Percentiles rank a stretch among this genome's conserved stretches.
Conservation (phyloP, 2,329 filamentous ascomycete species). For the Coleophoma eucalyptorum region DNA sequence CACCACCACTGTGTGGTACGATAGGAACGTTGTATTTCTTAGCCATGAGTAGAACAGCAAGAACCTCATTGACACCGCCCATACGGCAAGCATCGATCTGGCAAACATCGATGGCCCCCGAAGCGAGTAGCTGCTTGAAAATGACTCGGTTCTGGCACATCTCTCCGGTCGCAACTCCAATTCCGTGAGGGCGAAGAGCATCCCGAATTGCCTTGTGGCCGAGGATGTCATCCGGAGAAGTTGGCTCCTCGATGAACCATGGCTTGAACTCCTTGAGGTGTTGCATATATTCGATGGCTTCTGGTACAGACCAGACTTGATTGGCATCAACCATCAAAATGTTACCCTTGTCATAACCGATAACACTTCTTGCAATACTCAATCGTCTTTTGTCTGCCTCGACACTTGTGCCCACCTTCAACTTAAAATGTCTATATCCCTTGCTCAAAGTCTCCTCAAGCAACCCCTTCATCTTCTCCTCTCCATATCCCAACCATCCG, state of each 20-base stretch:
- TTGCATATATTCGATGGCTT: constrained; percentile 82
- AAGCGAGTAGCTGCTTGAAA: constrained; percentile 83
- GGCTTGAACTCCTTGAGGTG: constrained; percentile 75
- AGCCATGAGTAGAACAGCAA: constrained; percentile 66
- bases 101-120: constrained; percentile 80
- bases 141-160: constrained; percentile 93
- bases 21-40: constrained; percentile 64
- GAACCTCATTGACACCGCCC: constrained; percentile 83
- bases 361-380: constrained; percentile 69
- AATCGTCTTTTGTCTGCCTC: constrained; percentile 68
- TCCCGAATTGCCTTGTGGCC: constrained; percentile 81
- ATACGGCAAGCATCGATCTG: constrained; percentile 87
- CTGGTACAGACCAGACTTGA: constrained; percentile 84
- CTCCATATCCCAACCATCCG: constrained; percentile 81
- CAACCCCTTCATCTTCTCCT: constrained; percentile 76
- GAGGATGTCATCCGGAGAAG: constrained; percentile 80
- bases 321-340: constrained; percentile 89
- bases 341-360: constrained; percentile 77
- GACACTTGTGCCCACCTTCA: constrained; percentile 75
- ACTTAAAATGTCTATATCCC: constrained; percentile 82
- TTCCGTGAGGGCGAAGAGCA: constrained; percentile 66
- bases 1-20: constrained; percentile 85
- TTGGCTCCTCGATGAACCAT: constrained; percentile 93
- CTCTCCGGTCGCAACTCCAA: constrained; percentile 85
- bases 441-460: constrained; percentile 68